Evolutionary conservation across 139 green algal genomes (phyloP).

Genomic region (Closterium sp.): DNA sequence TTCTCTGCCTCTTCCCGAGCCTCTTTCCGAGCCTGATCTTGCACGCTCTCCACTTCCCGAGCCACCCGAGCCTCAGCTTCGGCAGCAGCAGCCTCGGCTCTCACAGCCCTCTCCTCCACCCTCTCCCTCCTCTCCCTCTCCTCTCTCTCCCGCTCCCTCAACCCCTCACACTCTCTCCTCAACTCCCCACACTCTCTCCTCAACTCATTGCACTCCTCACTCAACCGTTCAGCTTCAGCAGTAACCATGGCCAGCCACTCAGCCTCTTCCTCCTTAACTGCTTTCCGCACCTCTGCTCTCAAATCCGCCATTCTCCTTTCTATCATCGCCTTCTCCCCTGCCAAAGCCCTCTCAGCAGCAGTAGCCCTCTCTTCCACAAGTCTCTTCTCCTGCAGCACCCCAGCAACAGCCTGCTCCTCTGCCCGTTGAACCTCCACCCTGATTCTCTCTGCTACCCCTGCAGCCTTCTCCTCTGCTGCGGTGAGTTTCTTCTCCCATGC

Average conservation of each 20-base stretch:
- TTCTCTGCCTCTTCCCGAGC: not conserved
- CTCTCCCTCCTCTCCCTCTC: not conserved
- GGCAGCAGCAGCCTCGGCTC: not conserved
- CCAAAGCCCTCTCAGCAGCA: not conserved
- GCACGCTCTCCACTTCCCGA: not conserved
- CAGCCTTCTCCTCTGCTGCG: not conserved
- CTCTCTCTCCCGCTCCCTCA: not conserved
- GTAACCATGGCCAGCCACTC: not conserved
- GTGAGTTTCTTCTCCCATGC: not conserved
- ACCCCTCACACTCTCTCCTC: not conserved
- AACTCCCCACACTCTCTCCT: not conserved
- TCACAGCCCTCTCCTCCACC: not conserved
- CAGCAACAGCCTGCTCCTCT: not conserved
- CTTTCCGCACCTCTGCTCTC: not conserved
- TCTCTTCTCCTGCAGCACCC: not conserved
- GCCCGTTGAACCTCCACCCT: not conserved
- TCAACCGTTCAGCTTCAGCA: not conserved
- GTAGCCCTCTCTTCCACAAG: not conserved
- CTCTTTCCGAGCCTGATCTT: not conserved
- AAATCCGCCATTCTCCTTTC: not conserved
- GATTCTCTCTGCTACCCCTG: not conserved
- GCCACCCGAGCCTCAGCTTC: not conserved
- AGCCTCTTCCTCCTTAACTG: not conserved
- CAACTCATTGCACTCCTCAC: not conserved
- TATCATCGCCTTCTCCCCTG: not conserved